phyloP scores from a whole-genome alignment of 352 stramenopile genomes.

The Globisporangium yorkense region DNA sequence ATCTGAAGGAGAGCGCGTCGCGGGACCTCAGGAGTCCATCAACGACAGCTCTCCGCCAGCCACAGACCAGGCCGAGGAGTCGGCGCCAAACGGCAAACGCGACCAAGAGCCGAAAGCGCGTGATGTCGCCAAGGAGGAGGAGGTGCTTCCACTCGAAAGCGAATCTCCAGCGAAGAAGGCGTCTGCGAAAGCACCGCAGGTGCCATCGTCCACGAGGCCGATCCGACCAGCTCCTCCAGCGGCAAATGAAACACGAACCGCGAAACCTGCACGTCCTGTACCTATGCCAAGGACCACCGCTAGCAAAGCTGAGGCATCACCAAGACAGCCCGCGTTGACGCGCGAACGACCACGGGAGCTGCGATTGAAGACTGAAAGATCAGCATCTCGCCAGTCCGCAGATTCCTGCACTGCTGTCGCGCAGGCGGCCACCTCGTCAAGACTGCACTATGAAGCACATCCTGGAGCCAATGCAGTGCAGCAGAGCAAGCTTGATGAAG shows the following conservation, averaged over 20 bases:
- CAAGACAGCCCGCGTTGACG: background rate
- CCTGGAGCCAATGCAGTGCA: background rate
- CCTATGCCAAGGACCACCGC: background rate
- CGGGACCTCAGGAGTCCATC: background rate
- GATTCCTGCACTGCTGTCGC: background rate
- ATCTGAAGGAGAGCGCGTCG: background rate
- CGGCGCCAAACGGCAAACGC: background rate
- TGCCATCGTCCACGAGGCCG: background rate
- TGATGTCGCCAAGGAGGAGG: background rate
- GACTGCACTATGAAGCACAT: background rate
- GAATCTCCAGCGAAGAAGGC: background rate
- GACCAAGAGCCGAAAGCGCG: background rate
- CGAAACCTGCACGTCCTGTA: background rate
- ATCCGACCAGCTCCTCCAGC: background rate
- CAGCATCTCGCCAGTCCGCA: background rate
- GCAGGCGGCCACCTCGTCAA: background rate
- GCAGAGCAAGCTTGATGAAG: background rate
- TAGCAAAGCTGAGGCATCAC: background rate
- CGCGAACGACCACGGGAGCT: conserved; percentile 11
- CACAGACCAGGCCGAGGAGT: background rate
- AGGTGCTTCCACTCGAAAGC: background rate
- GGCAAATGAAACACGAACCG: background rate
- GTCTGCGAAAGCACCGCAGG: background rate
- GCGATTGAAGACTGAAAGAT: conserved; percentile 2
- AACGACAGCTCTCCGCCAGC: background rate